A percentile compares a stretch with the other conserved stretches of the same genome.
These are phyloP conservation scores for Aaosphaeria arxii DNA, from an alignment of 2,329 filamentous ascomycete genomes.

Conservation along the genomic window DNA sequence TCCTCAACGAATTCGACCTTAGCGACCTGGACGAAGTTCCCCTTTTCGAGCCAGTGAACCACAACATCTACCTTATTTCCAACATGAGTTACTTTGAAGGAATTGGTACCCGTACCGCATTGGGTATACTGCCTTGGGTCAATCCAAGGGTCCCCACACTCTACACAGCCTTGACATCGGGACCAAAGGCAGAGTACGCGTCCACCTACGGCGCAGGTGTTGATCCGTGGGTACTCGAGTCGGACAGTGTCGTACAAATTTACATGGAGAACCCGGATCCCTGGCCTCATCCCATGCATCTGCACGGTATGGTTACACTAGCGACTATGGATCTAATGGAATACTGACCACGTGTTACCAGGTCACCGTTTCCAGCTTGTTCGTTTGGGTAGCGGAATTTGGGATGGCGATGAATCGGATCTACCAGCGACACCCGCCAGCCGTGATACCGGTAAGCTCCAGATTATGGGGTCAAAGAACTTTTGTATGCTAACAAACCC, in stretches of 20 bases:
- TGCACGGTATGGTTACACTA: conserved; percentile 17
- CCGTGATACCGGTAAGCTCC: conserved; percentile 24
- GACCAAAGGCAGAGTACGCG: conserved; percentile 48
- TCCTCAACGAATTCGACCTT: conserved; percentile 68
- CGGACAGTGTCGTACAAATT: conserved; percentile 34
- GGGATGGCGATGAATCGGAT: conserved; percentile 38
- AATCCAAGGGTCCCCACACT: conserved; percentile 72
- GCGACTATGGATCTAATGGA: too few relatives aligned
- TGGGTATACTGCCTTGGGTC: conserved; percentile 66
- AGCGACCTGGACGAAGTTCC: conserved; percentile 64
- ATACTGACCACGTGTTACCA: background rate
- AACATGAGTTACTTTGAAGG: conserved; percentile 60
- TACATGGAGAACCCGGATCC: conserved; percentile 36
- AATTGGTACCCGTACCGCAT: conserved; percentile 51
- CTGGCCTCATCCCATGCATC: conserved; percentile 42
- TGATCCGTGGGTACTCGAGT: conserved; percentile 40
- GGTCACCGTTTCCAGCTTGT: conserved; percentile 47
- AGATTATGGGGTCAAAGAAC: too few relatives aligned
- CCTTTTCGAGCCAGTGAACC: conserved; percentile 59
- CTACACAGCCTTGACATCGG: conserved; percentile 67
- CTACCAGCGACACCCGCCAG: conserved; percentile 38
- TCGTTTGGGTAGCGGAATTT: conserved; percentile 39
- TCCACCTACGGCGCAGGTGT: conserved; percentile 49
- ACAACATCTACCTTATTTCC: conserved; percentile 56
- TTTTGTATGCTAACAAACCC: too few relatives aligned